Percentiles rank a stretch among this genome's conserved stretches.
These are phyloP conservation scores for Avicennia marina DNA, from an alignment of 257 asterid species.

Conservation along the genomic window DNA sequence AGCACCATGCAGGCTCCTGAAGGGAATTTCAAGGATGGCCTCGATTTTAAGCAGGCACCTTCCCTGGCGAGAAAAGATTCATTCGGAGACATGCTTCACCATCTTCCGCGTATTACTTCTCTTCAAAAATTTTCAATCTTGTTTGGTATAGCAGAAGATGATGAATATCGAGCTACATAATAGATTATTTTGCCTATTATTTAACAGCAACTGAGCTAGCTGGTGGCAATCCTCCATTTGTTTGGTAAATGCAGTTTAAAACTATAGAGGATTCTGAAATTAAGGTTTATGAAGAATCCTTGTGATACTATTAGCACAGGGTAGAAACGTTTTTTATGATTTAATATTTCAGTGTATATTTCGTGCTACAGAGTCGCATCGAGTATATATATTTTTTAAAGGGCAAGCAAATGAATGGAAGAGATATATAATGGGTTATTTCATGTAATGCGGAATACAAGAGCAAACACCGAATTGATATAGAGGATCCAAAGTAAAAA, in stretches of 20 bases:
- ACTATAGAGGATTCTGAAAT: conserved; percentile 43
- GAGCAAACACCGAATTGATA: too few relatives aligned
- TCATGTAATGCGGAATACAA: too few relatives aligned
- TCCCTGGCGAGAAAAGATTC: conserved; percentile 58
- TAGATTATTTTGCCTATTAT: too few relatives aligned
- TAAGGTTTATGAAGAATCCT: conserved; percentile 44
- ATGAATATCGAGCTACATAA: conserved; percentile 29
- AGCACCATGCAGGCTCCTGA: conserved; percentile 13
- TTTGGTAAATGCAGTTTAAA: neutral
- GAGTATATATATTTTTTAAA: too few relatives aligned
- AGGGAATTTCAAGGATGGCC: conserved; percentile 20
- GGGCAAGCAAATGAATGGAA: too few relatives aligned
- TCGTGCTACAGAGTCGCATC: too few relatives aligned
- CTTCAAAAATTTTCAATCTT: conserved; percentile 47
- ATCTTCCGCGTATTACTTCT: conserved; percentile 75
- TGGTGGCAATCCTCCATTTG: too few relatives aligned
- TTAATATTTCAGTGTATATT: too few relatives aligned
- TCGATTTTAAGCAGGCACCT: conserved; percentile 28
- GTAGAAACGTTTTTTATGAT: too few relatives aligned
- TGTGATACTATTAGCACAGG: conserved; percentile 14
- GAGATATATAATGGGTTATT: too few relatives aligned
- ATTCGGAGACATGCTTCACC: conserved; percentile 52
- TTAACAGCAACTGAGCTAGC: too few relatives aligned
- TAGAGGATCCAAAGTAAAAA: too few relatives aligned
- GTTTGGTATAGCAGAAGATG: conserved; percentile 49